Conservation (phyloP, 1,284 basidiomycete genomes). For the Trichosporon asahii region DNA sequence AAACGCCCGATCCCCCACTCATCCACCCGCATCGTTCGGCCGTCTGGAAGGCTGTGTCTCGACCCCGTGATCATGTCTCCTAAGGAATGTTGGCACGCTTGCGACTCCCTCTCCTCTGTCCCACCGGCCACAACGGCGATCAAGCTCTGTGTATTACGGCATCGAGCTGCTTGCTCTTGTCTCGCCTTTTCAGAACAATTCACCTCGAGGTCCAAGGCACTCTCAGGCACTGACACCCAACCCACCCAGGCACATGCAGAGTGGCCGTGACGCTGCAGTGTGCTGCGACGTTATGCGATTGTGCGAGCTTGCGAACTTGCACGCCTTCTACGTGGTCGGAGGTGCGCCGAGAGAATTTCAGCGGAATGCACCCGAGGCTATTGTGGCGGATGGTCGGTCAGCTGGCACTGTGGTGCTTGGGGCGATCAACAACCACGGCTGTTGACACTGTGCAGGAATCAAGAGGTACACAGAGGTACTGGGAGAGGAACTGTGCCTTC, state of each 20-base stretch:
- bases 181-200: neutral
- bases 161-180: neutral
- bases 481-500: neutral
- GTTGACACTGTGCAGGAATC: neutral
- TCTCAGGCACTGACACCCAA: neutral
- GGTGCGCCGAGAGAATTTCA: neutral
- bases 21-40: neutral
- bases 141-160: neutral
- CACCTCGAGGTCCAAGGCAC: neutral
- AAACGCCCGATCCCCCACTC: neutral
- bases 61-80: neutral
- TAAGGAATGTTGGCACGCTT: neutral
- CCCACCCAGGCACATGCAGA: neutral
- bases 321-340: neutral
- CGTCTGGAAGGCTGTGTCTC: neutral
- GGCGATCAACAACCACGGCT: neutral
- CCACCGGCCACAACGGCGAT: neutral
- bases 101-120: neutral
- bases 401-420: neutral
- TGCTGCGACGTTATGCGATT: neutral
- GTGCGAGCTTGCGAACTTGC: too few species aligned
- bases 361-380: neutral
- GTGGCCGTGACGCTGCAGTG: neutral
- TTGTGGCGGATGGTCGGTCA: neutral
- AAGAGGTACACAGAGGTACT: too few species aligned